Conservation (phyloP, 2,329 filamentous ascomycete species). For the Aspergillus proliferans region DNA sequence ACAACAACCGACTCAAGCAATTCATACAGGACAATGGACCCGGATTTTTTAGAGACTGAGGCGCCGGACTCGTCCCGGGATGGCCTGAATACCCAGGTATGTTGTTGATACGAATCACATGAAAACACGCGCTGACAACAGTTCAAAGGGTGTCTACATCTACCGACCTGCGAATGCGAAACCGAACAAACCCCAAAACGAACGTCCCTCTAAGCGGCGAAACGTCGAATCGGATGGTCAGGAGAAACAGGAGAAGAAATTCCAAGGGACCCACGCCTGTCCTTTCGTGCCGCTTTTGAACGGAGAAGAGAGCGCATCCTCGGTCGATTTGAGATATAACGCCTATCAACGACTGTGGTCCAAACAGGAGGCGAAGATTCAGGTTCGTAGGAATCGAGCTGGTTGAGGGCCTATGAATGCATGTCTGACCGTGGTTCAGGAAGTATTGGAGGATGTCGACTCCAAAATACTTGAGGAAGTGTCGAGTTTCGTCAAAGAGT, state of each 20-base stretch:
- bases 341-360: constrained; percentile 36
- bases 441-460: constrained; percentile 35
- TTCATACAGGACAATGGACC: constrained; percentile 9
- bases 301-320: constrained; percentile 29
- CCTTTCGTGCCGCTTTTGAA: constrained; percentile 36
- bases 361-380: constrained; percentile 33
- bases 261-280: constrained; percentile 8
- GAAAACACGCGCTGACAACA: constrained; percentile 12
- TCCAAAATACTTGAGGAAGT: constrained; percentile 34
- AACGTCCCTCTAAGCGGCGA: constrained; percentile 53
- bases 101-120: neutral
- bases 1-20: neutral
- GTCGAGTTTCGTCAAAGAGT: constrained; percentile 30
- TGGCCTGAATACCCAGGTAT: constrained; percentile 26
- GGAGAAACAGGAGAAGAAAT: constrained; percentile 21
- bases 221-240: constrained; percentile 38
- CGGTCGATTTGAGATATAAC: constrained; percentile 29
- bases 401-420: neutral
- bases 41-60: constrained; percentile 15
- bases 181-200: constrained; percentile 28
- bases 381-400: constrained; percentile 19
- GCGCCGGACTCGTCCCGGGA: constrained; percentile 18
- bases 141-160: constrained; percentile 53
- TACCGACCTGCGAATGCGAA: constrained; percentile 49
- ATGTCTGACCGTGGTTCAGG: constrained; percentile 16